These are phyloP conservation scores for Aurifilum marmelostoma DNA, from an alignment of 2,329 filamentous ascomycete genomes.

Conservation along the genomic window DNA sequence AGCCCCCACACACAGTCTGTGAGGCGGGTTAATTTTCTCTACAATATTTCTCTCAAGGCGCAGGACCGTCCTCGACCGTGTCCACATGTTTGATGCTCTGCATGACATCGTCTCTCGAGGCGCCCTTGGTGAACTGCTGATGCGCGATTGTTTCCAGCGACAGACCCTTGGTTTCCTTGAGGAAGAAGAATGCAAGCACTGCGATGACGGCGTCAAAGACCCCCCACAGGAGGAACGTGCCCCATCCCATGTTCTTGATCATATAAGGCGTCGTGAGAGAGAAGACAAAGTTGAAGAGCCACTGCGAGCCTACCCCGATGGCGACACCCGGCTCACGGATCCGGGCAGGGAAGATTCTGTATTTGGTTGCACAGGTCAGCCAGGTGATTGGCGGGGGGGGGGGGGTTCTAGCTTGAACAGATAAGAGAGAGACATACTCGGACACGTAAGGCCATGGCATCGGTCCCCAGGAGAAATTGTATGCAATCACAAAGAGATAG, in stretches of 20 bases:
- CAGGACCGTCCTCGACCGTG: neutral
- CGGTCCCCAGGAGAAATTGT: slow-evolving; percentile 55
- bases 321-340: slow-evolving; percentile 53
- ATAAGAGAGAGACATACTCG: slow-evolving; percentile 38
- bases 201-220: slow-evolving; percentile 47
- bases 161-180: slow-evolving; percentile 72
- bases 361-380: neutral
- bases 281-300: slow-evolving; percentile 55
- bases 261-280: slow-evolving; percentile 53
- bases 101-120: slow-evolving; percentile 20
- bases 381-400: too few species aligned
- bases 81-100: slow-evolving; percentile 26
- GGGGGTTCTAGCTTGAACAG: neutral
- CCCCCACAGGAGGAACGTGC: slow-evolving; percentile 52
- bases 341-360: slow-evolving; percentile 51
- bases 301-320: slow-evolving; percentile 50
- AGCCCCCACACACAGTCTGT: neutral
- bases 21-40: neutral
- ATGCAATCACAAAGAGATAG: slow-evolving; percentile 57
- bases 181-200: slow-evolving; percentile 52
- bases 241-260: slow-evolving; percentile 51
- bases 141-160: slow-evolving; percentile 61
- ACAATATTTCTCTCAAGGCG: neutral
- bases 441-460: slow-evolving; percentile 54
- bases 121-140: slow-evolving; percentile 34